phyloP scores from a whole-genome alignment of 768 basidiomycete species.

The Boletus sp. region DNA sequence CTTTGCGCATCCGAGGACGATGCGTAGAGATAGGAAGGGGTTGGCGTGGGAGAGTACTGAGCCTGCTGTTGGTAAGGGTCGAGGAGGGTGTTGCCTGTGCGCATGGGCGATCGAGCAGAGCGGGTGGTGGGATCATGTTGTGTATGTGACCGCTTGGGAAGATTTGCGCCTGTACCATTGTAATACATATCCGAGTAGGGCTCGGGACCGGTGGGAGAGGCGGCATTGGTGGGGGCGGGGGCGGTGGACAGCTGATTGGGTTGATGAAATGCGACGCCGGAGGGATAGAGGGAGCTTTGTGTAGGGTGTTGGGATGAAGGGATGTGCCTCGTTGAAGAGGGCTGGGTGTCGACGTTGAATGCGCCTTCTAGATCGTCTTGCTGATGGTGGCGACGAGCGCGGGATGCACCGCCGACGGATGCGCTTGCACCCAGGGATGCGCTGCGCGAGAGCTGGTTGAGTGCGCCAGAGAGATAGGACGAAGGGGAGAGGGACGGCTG shows the following conservation, averaged over 20 bases:
- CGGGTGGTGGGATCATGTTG: conserved; percentile 53
- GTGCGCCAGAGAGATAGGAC: conserved; percentile 47
- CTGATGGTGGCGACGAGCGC: conserved; percentile 62
- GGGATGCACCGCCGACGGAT: conserved; percentile 39
- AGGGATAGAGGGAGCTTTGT: conserved; percentile 51
- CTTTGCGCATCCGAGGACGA: conserved; percentile 37
- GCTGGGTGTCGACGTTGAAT: conserved; percentile 36
- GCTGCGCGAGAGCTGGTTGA: conserved; percentile 60
- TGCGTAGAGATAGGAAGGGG: conserved; percentile 45
- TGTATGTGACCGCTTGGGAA: conserved; percentile 54
- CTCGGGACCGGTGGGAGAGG: conserved; percentile 41
- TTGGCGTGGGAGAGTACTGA: conserved; percentile 54
- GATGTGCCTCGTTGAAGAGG: conserved; percentile 22
- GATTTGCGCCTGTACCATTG: conserved; percentile 43
- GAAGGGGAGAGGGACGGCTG: conserved; percentile 42
- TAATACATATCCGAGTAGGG: conserved; percentile 62
- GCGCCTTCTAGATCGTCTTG: conserved; percentile 65
- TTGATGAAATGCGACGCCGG: conserved; percentile 57
- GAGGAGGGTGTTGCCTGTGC: conserved; percentile 51
- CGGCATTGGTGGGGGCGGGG: conserved; percentile 31
- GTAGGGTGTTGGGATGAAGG: conserved; percentile 38
- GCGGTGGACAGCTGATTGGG: conserved; percentile 37
- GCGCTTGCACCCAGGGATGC: conserved; percentile 55
- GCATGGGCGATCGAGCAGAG: conserved; percentile 59
- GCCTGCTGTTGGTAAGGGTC: conserved; percentile 72